These are phyloP conservation scores for Pseudocercospora eumusae DNA, from an alignment of 2,329 filamentous ascomycete species.

Conservation along the genomic window DNA sequence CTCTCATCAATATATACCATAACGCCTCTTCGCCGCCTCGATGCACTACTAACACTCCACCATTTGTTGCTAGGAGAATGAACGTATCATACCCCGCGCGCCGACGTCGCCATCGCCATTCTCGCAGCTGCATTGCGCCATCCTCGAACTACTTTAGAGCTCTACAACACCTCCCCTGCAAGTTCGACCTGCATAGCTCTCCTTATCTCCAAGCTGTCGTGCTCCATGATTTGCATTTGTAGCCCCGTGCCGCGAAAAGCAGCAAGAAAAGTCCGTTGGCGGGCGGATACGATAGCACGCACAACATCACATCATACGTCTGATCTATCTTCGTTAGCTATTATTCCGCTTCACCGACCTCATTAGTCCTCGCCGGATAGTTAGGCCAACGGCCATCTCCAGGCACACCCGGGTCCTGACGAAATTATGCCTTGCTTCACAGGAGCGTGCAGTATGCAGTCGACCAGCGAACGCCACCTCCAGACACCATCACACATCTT, in stretches of 20 bases:
- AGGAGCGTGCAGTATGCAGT: not conserved
- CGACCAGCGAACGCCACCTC: not conserved
- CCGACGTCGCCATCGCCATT: not conserved
- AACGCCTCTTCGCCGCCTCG: not conserved
- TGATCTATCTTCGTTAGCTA: not conserved
- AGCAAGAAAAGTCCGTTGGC: slow-evolving; percentile 17
- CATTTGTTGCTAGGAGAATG: not conserved
- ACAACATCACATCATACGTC: not conserved
- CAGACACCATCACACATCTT: not conserved
- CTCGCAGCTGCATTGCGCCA: slow-evolving; percentile 11
- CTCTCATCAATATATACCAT: not conserved
- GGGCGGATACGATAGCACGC: not conserved
- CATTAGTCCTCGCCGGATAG: slow-evolving; percentile 1
- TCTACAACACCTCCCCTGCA: slow-evolving; percentile 16
- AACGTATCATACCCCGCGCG: not conserved
- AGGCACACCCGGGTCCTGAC: not conserved
- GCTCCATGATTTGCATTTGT: slow-evolving; percentile 13
- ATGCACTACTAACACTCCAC: not conserved
- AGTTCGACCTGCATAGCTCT: slow-evolving; percentile 9
- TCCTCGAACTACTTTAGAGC: slow-evolving; percentile 14
- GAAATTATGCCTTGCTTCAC: not conserved
- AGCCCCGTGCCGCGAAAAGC: slow-evolving; percentile 17
- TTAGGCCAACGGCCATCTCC: slow-evolving; percentile 6
- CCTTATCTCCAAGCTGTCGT: slow-evolving; percentile 8
- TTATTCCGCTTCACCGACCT: not conserved